A percentile compares a stretch with the other conserved stretches of the same genome.
These are phyloP conservation scores for Fusarium caatingaense DNA, from an alignment of 2,329 filamentous ascomycete genomes.

Conservation along the genomic window DNA sequence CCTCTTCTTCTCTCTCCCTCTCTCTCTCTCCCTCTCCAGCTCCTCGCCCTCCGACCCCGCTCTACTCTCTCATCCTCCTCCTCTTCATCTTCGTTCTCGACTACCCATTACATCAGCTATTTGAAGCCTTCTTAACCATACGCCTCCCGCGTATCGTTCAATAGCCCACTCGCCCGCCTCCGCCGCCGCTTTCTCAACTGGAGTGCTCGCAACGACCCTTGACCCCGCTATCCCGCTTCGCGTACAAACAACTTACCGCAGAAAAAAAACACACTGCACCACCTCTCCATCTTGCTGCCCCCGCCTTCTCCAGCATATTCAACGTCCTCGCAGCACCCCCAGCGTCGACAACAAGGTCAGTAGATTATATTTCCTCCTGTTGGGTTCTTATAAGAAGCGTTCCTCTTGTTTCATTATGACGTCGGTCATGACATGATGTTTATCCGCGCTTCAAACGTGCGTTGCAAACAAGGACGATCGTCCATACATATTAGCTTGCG, in stretches of 20 bases:
- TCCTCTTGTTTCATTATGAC: neutral
- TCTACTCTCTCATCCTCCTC: conserved; percentile 43
- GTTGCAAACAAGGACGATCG: conserved; percentile 14
- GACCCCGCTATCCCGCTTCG: conserved; percentile 51
- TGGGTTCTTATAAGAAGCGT: neutral
- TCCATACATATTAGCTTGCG: conserved; percentile 26
- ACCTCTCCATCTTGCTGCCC: conserved; percentile 38
- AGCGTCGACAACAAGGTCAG: conserved; percentile 44
- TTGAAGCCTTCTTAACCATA: conserved; percentile 40
- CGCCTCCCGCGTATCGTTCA: conserved; percentile 38
- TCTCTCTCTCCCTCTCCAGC: conserved; percentile 32
- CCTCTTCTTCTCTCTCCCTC: conserved; percentile 41
- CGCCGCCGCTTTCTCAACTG: conserved; percentile 38
- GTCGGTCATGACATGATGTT: neutral
- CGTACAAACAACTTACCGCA: conserved; percentile 45
- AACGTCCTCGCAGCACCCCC: conserved; percentile 39
- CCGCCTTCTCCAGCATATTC: conserved; percentile 36
- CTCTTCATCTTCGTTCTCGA: conserved; percentile 39
- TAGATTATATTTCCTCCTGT: conserved; percentile 4
- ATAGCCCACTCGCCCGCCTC: conserved; percentile 34
- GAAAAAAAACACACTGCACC: conserved; percentile 47
- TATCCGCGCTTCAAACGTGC: conserved; percentile 16
- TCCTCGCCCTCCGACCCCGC: conserved; percentile 42
- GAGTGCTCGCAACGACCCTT: conserved; percentile 47
- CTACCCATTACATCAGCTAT: conserved; percentile 26